These are phyloP conservation scores for Acanthamoeba polyphaga DNA, from an alignment of 208 protist genomes.

Conservation along the genomic window DNA sequence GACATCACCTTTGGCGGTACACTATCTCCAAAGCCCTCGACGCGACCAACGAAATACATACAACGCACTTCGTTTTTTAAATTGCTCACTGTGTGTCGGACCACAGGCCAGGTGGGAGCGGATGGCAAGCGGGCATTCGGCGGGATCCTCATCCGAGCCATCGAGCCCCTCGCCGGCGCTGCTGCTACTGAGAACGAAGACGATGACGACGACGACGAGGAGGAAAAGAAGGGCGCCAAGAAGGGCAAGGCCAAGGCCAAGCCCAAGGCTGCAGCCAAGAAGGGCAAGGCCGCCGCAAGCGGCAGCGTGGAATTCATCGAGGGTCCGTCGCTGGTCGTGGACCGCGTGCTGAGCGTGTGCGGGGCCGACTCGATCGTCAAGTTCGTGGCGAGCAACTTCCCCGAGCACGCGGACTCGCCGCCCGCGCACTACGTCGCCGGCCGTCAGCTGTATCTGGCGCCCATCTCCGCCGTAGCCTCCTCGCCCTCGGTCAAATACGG, in stretches of 20 bases:
- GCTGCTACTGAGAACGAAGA: background rate
- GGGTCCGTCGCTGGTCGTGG: conserved; percentile 54
- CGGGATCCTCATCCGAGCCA: conserved; percentile 72
- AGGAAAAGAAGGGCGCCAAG: background rate
- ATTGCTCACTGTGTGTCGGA: too few relatives aligned
- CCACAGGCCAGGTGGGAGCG: conserved; percentile 19
- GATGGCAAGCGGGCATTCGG: conserved; percentile 66
- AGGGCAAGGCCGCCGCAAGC: background rate
- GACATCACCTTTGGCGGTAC: conserved; percentile 69
- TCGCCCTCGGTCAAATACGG: background rate
- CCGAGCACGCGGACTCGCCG: background rate
- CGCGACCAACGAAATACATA: background rate
- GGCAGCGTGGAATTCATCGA: conserved; percentile 29
- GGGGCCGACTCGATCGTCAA: conserved; percentile 40
- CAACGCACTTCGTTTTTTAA: too few relatives aligned
- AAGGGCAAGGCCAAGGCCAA: conserved; percentile 38
- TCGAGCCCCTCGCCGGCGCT: conserved; percentile 18
- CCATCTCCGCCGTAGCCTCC: background rate
- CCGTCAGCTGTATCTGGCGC: background rate
- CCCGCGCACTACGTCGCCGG: conserved; percentile 12
- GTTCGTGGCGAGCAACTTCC: background rate
- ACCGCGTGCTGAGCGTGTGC: conserved; percentile 45
- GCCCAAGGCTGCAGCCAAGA: conserved; percentile 7
- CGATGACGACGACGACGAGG: background rate
- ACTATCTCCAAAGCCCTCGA: background rate